phyloP scores from a whole-genome alignment of 352 stramenopile genomes.

The Phytophthora vignae region DNA sequence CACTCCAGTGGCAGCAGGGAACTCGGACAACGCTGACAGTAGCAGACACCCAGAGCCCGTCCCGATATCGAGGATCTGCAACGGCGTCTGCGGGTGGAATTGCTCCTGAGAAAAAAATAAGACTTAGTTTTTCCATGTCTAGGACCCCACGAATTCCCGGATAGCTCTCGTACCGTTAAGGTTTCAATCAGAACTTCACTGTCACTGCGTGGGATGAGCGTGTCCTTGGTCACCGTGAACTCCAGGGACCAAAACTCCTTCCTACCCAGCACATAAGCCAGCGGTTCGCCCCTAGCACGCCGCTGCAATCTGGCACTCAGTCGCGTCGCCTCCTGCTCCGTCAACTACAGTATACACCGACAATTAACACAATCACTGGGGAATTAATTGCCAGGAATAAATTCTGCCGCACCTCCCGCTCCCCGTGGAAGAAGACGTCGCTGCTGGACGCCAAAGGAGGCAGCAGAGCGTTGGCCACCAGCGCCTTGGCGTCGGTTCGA shows the following conservation, averaged over 20 bases:
- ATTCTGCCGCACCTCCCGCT: slow-evolving; percentile 28
- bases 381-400: too few relatives aligned
- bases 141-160: neutral
- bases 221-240: slow-evolving; percentile 61
- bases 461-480: slow-evolving; percentile 60
- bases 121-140: too few relatives aligned
- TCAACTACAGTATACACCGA: slow-evolving; percentile 28
- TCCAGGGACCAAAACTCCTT: slow-evolving; percentile 86
- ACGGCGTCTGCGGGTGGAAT: slow-evolving; percentile 43
- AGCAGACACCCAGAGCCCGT: slow-evolving; percentile 78
- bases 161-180: slow-evolving; percentile 43
- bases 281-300: slow-evolving; percentile 56
- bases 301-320: slow-evolving; percentile 36
- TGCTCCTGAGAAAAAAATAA: slow-evolving; percentile 31
- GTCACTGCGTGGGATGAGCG: slow-evolving; percentile 83
- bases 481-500: slow-evolving; percentile 58
- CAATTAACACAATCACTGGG: neutral
- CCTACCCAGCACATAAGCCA: slow-evolving; percentile 71
- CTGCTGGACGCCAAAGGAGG: slow-evolving; percentile 50
- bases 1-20: slow-evolving; percentile 58
- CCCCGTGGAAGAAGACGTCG: slow-evolving; percentile 65
- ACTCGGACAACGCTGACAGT: slow-evolving; percentile 67
- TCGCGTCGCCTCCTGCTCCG: slow-evolving; percentile 34
- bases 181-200: slow-evolving; percentile 85
- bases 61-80: slow-evolving; percentile 75